phyloP scores from a whole-genome alignment of 139 green algal genomes.

The Astrephomene gubernaculifera region DNA sequence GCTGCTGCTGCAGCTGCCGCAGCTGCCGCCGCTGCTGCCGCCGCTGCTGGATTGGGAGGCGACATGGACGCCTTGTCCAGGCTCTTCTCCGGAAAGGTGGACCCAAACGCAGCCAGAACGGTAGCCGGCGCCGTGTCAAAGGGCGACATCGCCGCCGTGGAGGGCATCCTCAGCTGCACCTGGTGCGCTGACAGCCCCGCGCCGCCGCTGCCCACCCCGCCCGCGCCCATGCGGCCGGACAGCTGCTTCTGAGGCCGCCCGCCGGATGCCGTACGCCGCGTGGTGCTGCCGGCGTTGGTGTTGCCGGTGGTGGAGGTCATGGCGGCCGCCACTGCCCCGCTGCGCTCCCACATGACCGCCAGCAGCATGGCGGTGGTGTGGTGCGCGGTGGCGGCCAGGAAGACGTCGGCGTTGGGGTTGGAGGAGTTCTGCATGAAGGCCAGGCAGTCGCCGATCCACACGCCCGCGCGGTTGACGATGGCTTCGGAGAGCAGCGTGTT shows the following conservation, averaged over 20 bases:
- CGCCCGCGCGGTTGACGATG: conserved; percentile 14
- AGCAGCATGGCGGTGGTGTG: conserved; percentile 33
- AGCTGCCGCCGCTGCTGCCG: not conserved
- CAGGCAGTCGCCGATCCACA: conserved; percentile 45
- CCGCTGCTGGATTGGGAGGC: no score
- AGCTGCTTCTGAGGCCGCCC: no score
- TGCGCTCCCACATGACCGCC: conserved; percentile 12
- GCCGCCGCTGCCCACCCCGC: not conserved
- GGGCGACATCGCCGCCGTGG: no score
- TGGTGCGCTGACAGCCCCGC: not conserved
- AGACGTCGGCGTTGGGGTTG: conserved; percentile 29
- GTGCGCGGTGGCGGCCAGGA: conserved; percentile 31
- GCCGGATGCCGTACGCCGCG: not conserved
- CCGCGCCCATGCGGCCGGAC: not conserved
- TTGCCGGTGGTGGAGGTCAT: not conserved
- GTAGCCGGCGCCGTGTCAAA: no score
- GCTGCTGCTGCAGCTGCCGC: not conserved
- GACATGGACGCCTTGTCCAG: no score
- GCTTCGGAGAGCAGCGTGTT: conserved; percentile 40
- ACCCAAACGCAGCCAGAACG: conserved; percentile 4
- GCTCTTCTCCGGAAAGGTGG: no score
- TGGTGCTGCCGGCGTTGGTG: no score
- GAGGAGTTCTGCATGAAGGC: conserved; percentile 37
- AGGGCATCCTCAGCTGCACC: no score
- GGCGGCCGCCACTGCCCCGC: not conserved